phyloP scores from a whole-genome alignment of 1,284 basidiomycete genomes.

The Malassezia furfur region DNA sequence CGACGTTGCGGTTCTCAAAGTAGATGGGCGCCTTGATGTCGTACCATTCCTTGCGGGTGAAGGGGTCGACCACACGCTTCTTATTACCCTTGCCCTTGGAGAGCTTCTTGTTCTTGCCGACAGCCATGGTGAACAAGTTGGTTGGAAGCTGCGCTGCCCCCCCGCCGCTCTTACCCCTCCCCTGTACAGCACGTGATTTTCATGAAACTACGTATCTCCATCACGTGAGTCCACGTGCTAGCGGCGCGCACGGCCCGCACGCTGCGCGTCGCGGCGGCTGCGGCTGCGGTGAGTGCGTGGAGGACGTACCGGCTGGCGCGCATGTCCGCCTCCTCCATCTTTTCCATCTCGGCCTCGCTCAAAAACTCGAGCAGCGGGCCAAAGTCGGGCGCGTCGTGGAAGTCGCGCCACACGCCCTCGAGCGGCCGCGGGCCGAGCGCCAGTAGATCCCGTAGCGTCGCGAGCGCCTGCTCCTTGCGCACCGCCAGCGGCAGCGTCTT shows the following conservation, averaged over 20 bases:
- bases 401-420: conserved; percentile 85
- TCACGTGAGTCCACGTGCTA: conserved; percentile 16
- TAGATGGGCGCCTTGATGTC: conserved; percentile 97
- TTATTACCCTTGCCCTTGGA: conserved; percentile 98
- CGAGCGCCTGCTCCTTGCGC: conserved; percentile 42
- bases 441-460: conserved; percentile 30
- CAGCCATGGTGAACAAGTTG: conserved; percentile 31
- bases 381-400: conserved; percentile 83
- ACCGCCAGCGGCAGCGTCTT: conserved; percentile 13
- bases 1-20: conserved; percentile 92
- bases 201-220: conserved; percentile 11
- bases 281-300: conserved; percentile 12
- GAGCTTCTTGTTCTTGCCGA: conserved; percentile 85
- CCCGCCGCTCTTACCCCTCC: not conserved
- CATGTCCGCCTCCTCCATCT: conserved; percentile 33
- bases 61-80: conserved; percentile 98
- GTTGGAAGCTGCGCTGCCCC: conserved; percentile 1
- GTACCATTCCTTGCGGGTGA: conserved; percentile 99
- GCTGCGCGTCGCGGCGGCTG: conserved; percentile 29
- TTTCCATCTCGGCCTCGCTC: conserved; percentile 79
- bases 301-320: conserved; percentile 24
- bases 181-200: conserved; percentile 9
- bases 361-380: conserved; percentile 78
- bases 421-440: conserved; percentile 64
- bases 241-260: conserved; percentile 12